A percentile compares a stretch with the other conserved stretches of the same genome.
phyloP scores from a whole-genome alignment of 768 basidiomycete species.

The Erythrobasidium yunnanense region DNA sequence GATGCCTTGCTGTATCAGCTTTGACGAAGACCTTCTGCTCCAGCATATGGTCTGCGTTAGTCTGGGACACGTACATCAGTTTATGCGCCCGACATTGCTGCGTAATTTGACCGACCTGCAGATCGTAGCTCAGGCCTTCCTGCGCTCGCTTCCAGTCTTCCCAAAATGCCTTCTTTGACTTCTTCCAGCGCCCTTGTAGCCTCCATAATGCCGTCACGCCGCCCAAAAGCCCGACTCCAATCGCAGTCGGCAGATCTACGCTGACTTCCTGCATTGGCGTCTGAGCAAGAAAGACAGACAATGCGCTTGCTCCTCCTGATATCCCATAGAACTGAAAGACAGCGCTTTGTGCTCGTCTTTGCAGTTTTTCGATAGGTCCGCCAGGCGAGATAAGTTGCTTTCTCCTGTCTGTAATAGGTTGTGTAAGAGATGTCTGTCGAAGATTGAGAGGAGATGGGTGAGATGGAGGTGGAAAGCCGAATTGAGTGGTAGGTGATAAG shows the following conservation, averaged over 20 bases:
- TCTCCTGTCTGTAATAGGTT: conserved; percentile 24
- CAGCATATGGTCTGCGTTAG: conserved; percentile 6
- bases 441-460: neutral
- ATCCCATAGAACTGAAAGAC: conserved; percentile 17
- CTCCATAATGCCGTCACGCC: conserved; percentile 27
- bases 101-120: conserved; percentile 17
- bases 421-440: conserved; percentile 25
- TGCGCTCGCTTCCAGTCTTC: conserved; percentile 27
- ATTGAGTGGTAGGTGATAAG: conserved; percentile 28
- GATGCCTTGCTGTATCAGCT: conserved; percentile 1
- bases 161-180: conserved; percentile 30
- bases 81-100: neutral
- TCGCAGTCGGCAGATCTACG: conserved; percentile 22
- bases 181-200: conserved; percentile 34
- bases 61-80: neutral
- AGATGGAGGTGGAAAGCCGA: conserved; percentile 16
- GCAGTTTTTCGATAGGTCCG: conserved; percentile 31
- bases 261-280: neutral
- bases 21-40: conserved; percentile 20
- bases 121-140: conserved; percentile 20
- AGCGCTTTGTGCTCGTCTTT: conserved; percentile 30
- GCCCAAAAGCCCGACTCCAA: conserved; percentile 29
- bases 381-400: conserved; percentile 31
- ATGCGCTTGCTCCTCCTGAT: neutral
- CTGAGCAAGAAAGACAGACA: conserved; percentile 7